These are phyloP conservation scores for Ustilago curta DNA, from an alignment of 1,284 basidiomycete species.

Conservation along the genomic window DNA sequence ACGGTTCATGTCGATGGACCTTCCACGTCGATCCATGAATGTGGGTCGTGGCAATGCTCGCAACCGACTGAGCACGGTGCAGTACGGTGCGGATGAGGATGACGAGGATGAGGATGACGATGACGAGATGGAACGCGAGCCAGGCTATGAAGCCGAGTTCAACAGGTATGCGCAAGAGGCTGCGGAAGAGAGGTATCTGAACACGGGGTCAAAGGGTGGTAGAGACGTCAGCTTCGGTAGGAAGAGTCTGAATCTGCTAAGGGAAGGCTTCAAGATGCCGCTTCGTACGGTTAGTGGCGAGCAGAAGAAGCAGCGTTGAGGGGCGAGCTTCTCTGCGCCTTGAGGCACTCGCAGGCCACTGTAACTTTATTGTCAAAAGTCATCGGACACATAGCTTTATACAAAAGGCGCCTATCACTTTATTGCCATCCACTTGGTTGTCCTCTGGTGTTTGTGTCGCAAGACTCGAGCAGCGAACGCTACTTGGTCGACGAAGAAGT, in stretches of 20 bases:
- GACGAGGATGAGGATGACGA: constrained; percentile 32
- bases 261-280: constrained; percentile 44
- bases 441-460: background rate
- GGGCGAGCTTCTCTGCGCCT: background rate
- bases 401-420: constrained; percentile 1
- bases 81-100: constrained; percentile 26
- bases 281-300: constrained; percentile 13
- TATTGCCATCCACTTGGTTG: background rate
- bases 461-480: background rate
- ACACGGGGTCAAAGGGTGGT: constrained; percentile 5
- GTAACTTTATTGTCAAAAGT: background rate
- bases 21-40: constrained; percentile 39
- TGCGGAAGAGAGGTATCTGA: constrained; percentile 14
- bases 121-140: constrained; percentile 49
- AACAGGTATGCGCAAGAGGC: constrained; percentile 45
- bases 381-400: background rate
- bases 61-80: constrained; percentile 25
- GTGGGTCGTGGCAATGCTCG: constrained; percentile 13
- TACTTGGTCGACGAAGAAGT: background rate
- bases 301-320: constrained; percentile 11
- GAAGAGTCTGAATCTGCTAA: constrained; percentile 45
- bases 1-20: constrained; percentile 44
- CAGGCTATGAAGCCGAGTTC: constrained; percentile 48
- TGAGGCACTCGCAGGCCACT: background rate
- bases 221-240: constrained; percentile 43